These are phyloP conservation scores for Oropetium thomaeum DNA, from an alignment of 176 grass and related monocot species.

Conservation along the genomic window DNA sequence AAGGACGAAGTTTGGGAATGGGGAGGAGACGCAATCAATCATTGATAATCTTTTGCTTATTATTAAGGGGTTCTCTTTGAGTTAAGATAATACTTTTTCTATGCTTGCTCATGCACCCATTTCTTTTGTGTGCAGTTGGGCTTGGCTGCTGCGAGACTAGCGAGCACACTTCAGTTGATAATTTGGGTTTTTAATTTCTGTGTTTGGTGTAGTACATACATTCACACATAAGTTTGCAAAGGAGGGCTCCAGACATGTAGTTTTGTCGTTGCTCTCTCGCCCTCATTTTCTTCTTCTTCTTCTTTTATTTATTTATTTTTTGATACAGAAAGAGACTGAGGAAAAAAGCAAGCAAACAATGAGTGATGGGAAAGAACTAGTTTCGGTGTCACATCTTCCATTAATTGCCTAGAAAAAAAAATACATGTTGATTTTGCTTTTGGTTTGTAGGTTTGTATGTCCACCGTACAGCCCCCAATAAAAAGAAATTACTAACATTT, in stretches of 20 bases:
- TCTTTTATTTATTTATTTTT: no score
- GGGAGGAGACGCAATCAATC: conserved; percentile 30
- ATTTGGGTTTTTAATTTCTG: conserved; percentile 7
- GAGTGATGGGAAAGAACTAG: conserved; percentile 31
- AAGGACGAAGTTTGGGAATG: conserved; percentile 31
- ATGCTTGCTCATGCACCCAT: conserved; percentile 33
- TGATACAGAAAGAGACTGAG: background rate
- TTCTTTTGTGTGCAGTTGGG: conserved; percentile 55
- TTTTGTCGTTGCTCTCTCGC: conserved; percentile 24
- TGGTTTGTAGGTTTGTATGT: conserved; percentile 25
- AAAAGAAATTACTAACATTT: conserved; percentile 3
- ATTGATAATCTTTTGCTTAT: conserved; percentile 20
- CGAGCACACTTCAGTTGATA: conserved; percentile 41
- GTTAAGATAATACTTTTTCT: conserved; percentile 32
- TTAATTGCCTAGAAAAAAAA: conserved; percentile 17
- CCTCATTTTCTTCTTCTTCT: background rate
- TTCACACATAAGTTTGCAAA: conserved; percentile 41
- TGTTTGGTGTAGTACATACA: conserved; percentile 30
- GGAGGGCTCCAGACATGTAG: conserved; percentile 28
- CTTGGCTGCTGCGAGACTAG: conserved; percentile 30
- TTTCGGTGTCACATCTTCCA: conserved; percentile 32
- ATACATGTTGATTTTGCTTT: conserved; percentile 9
- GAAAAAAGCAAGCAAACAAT: conserved; percentile 30
- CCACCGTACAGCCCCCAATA: conserved; percentile 6
- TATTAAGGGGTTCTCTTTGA: conserved; percentile 26